Evolutionary conservation across 768 basidiomycete genomes (phyloP).

Genomic region (Mrakia blollopis): DNA sequence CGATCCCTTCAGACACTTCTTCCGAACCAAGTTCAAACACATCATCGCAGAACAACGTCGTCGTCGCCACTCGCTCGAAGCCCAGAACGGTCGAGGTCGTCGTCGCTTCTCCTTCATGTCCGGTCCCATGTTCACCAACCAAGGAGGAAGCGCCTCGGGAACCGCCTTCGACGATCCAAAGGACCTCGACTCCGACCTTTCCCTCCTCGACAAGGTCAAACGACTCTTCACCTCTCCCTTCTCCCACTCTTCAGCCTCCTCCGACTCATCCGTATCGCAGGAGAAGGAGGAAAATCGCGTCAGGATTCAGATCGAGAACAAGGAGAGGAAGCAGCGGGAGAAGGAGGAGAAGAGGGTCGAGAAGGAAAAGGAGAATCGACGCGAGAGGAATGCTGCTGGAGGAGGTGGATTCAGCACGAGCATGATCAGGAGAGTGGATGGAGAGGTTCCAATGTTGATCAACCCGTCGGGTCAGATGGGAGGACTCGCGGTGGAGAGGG

Average conservation of each 20-base stretch:
- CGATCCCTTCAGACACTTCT: conserved; percentile 49
- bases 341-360: conserved; percentile 25
- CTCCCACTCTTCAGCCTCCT: not conserved
- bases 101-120: conserved; percentile 29
- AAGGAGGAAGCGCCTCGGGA: conserved; percentile 36
- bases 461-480: conserved; percentile 40
- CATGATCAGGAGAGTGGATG: conserved; percentile 47
- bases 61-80: conserved; percentile 26
- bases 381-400: conserved; percentile 33
- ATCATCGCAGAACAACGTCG: conserved; percentile 51
- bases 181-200: conserved; percentile 32
- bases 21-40: conserved; percentile 62
- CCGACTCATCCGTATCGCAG: conserved; percentile 50
- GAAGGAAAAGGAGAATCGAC: conserved; percentile 30
- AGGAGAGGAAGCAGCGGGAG: conserved; percentile 14
- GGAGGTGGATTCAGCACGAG: conserved; percentile 42
- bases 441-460: conserved; percentile 44
- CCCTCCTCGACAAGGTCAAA: conserved; percentile 44
- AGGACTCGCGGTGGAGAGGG: conserved; percentile 24
- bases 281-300: conserved; percentile 47
- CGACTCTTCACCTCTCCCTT: not conserved
- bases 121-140: conserved; percentile 37
- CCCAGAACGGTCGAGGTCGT: not conserved
- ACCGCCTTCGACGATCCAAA: conserved; percentile 27
- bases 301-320: conserved; percentile 54